A percentile compares a stretch with the other conserved stretches of the same genome.
Conservation (phyloP, 495 filamentous ascomycete species). For the Evansstolkia leycettana region DNA sequence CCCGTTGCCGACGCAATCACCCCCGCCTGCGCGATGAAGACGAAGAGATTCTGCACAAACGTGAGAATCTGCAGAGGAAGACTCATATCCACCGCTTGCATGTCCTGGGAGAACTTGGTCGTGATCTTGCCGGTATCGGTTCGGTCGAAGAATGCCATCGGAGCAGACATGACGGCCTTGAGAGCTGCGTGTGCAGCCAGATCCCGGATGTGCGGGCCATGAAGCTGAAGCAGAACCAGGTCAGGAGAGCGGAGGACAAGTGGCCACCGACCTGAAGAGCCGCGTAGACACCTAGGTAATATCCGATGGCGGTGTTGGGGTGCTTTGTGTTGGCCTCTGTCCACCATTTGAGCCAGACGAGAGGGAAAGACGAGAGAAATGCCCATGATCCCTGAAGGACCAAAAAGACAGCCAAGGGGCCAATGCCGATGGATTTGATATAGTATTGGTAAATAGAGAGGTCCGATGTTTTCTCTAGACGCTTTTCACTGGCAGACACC, state of each 20-base stretch:
- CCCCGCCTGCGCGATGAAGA: slow-evolving; percentile 12
- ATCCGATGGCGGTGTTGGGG: slow-evolving; percentile 9
- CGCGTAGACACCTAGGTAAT: slow-evolving; percentile 11
- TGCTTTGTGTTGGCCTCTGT: slow-evolving; percentile 13
- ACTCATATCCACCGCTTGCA: slow-evolving; percentile 37
- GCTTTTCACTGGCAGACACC: too few relatives aligned
- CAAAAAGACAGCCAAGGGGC: background rate
- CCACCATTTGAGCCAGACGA: slow-evolving; percentile 30
- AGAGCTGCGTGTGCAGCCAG: slow-evolving; percentile 25
- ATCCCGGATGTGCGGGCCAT: slow-evolving; percentile 22
- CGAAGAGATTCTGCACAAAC: slow-evolving; percentile 13
- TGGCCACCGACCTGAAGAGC: slow-evolving; percentile 16
- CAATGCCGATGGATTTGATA: too few relatives aligned
- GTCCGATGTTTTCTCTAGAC: too few relatives aligned
- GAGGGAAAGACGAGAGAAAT: slow-evolving; percentile 1
- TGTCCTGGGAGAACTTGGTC: slow-evolving; percentile 80
- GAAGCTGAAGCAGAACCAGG: slow-evolving; percentile 22
- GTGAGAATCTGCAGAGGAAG: slow-evolving; percentile 16
- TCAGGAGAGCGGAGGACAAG: slow-evolving; percentile 13
- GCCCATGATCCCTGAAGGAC: slow-evolving; percentile 1
- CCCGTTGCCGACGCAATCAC: slow-evolving; percentile 16
- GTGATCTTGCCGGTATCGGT: slow-evolving; percentile 78
- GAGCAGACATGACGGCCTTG: slow-evolving; percentile 14
- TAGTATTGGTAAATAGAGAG: too few relatives aligned
- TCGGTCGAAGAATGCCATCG: slow-evolving; percentile 13